Evolutionary conservation across 768 basidiomycete genomes (phyloP).

Genomic region (Punctularia strigosozonata): DNA sequence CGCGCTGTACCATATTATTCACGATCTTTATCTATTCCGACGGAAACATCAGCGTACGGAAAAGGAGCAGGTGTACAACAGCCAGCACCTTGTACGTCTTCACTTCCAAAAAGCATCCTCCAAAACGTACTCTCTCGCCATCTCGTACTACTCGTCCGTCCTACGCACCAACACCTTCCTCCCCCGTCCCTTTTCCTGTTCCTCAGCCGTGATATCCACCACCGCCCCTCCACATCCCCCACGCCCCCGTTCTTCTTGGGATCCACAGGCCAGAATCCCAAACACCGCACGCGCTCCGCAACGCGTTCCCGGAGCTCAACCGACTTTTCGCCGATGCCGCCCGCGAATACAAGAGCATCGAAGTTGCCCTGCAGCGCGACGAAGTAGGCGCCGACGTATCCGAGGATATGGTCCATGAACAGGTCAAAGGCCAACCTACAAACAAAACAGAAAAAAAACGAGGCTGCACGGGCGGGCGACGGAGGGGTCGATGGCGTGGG

Average conservation of each 20-base stretch:
- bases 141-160: constrained; percentile 47
- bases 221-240: constrained; percentile 25
- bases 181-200: constrained; percentile 11
- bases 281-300: constrained; percentile 35
- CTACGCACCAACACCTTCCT: constrained; percentile 41
- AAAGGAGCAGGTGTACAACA: no score
- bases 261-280: constrained; percentile 56
- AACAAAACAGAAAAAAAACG: constrained; percentile 54
- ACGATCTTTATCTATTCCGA: no score
- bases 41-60: no score
- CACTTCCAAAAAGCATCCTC: constrained; percentile 15
- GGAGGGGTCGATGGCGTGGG: constrained; percentile 62
- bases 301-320: constrained; percentile 49
- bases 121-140: constrained; percentile 28
- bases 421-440: constrained; percentile 61
- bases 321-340: constrained; percentile 79
- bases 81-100: no score
- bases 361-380: constrained; percentile 69
- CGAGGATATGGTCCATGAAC: constrained; percentile 64
- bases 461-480: constrained; percentile 55
- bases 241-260: constrained; percentile 31
- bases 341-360: constrained; percentile 42
- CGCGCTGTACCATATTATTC: no score
- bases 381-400: constrained; percentile 72
- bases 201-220: constrained; percentile 29